Conservation (phyloP, 345 rosid species). For the Cardamine occulta region DNA sequence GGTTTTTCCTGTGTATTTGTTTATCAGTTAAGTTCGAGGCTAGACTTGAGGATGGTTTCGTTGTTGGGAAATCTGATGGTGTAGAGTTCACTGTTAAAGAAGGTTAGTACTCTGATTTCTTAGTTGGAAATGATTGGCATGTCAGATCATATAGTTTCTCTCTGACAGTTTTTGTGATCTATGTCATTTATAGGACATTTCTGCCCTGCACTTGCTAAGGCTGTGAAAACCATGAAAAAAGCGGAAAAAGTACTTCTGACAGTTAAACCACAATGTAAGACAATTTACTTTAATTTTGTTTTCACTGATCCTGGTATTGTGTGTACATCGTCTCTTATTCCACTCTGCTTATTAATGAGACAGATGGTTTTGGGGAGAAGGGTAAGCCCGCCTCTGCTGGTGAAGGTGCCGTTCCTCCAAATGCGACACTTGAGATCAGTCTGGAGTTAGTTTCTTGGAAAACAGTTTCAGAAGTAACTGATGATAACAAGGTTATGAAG, state of each 20-base stretch:
- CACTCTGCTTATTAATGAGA: neutral
- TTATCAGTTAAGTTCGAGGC: slow-evolving; percentile 75
- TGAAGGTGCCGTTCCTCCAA: slow-evolving; percentile 80
- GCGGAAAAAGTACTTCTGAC: slow-evolving; percentile 76
- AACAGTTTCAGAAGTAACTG: slow-evolving; percentile 75
- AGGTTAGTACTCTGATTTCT: slow-evolving; percentile 49
- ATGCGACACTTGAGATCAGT: slow-evolving; percentile 62
- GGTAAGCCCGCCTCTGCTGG: slow-evolving; percentile 62
- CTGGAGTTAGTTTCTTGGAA: slow-evolving; percentile 89
- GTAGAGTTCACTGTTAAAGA: slow-evolving; percentile 78
- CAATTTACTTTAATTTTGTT: neutral
- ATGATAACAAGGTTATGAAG: slow-evolving; percentile 82
- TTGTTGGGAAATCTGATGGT: slow-evolving; percentile 70
- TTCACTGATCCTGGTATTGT: neutral
- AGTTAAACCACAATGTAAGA: slow-evolving; percentile 60
- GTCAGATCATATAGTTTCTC: neutral
- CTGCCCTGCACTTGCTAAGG: slow-evolving; percentile 79
- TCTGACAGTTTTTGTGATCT: neutral
- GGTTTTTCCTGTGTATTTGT: neutral
- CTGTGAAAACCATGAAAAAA: slow-evolving; percentile 93
- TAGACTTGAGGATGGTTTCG: slow-evolving; percentile 72
- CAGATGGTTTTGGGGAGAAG: slow-evolving; percentile 95
- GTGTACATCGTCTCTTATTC: neutral
- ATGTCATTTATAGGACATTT: slow-evolving; percentile 59
- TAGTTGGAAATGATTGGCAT: neutral